Base-by-base conservation (phyloP, 164 flowering plant species). In the Nymphaea thermarum region DNA sequence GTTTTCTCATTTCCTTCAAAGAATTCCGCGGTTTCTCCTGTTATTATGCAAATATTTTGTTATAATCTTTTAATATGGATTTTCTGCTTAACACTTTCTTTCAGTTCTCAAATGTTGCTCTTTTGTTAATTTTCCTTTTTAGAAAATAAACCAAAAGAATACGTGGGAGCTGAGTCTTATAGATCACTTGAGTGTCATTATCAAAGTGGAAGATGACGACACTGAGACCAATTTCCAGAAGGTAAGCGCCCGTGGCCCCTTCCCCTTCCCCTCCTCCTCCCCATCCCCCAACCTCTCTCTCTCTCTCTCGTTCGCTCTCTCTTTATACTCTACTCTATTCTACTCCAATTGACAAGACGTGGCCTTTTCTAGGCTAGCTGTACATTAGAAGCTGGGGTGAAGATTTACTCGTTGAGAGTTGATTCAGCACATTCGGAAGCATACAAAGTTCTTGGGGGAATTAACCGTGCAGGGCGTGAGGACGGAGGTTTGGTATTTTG, bases 101-200 rank as follows among this genome's bases (percentile, higher is more conserved):
- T 25, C 36, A 53, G 11, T 4, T 47, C 36, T 41, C 3, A 14
- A 62, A 43, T 66, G 61, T 45, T 47, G 12, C 1, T 43, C 14
- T 62, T 41, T 69, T 25, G 36, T 57, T 42, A 43, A 8, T 68
- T 73, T 68, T 71, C 53, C 6, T 15, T 11, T 68, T 73, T 79
- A 94, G 98, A 94, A 94, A 86, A 94, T 94, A 16, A 94, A 89
- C 75, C 98, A 91, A 77, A 94, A 90, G 80, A 91, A 91, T 64
- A 94, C 97, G 3, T 91, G 98, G 98, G 96, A 94, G 75, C 80
- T 94, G 77, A 83, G 70, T 65, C 82, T 94, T 68, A 91, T 94
- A 7, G 98, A 94, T 67, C 98, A 94, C 78, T 80, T 94, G 0
- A 70, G 80, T 43, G 97, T 89, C 76, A 83, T 94, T 64, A 82